phyloP scores from a whole-genome alignment of 2,329 filamentous ascomycete species.

The Ophiocordyceps camponoti-leonardi region DNA sequence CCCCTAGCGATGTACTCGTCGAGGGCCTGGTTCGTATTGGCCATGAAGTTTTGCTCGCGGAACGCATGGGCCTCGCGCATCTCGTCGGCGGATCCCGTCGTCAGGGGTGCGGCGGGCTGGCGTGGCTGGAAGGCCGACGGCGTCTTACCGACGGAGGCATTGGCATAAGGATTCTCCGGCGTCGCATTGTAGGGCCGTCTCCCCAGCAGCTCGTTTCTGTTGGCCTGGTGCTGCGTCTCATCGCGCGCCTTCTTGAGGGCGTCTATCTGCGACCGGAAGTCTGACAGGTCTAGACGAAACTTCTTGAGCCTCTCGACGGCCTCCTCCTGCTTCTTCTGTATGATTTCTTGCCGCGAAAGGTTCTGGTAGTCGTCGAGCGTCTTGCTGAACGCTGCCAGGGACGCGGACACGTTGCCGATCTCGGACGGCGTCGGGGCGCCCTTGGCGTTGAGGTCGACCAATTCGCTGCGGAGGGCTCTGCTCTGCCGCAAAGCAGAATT shows the following conservation, averaged over 20 bases:
- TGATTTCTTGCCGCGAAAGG: slow-evolving; percentile 75
- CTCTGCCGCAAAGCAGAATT: slow-evolving; percentile 77
- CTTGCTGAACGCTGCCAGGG: slow-evolving; percentile 64
- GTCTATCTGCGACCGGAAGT: slow-evolving; percentile 65
- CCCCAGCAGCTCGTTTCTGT: slow-evolving; percentile 69
- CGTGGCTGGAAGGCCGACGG: slow-evolving; percentile 21
- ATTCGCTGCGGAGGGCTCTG: slow-evolving; percentile 59
- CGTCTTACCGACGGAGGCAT: slow-evolving; percentile 16
- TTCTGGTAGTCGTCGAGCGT: slow-evolving; percentile 85
- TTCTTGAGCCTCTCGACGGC: slow-evolving; percentile 70
- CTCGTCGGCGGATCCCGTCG: slow-evolving; percentile 38
- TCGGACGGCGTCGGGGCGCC: slow-evolving; percentile 38
- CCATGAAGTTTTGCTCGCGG: slow-evolving; percentile 77
- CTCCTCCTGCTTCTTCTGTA: slow-evolving; percentile 81
- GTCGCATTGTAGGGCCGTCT: slow-evolving; percentile 63
- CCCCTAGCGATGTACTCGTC: slow-evolving; percentile 91
- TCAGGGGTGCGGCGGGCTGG: slow-evolving; percentile 20
- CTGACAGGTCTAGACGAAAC: slow-evolving; percentile 67
- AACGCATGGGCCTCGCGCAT: slow-evolving; percentile 67
- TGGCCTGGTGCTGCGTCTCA: slow-evolving; percentile 46
- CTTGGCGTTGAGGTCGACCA: slow-evolving; percentile 51
- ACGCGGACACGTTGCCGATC: slow-evolving; percentile 58
- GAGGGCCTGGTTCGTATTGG: slow-evolving; percentile 63
- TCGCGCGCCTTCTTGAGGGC: slow-evolving; percentile 61
- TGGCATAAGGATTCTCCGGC: slow-evolving; percentile 86